Base-by-base conservation (phyloP, 768 basidiomycete genomes). In the Termitomyces sp. region DNA sequence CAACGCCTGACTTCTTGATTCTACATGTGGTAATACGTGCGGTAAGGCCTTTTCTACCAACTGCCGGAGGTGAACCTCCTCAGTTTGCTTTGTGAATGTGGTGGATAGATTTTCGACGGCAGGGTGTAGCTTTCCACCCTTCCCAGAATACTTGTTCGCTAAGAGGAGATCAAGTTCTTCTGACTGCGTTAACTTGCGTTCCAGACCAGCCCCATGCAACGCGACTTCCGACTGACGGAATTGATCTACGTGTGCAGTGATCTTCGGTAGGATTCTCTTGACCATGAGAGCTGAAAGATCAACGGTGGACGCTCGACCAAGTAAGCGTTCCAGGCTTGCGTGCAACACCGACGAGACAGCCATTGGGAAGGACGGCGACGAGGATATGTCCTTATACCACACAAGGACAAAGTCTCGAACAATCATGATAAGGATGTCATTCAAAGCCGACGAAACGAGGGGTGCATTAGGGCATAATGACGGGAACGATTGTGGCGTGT, bases 191-290 rank as follows among this genome's bases (percentile, higher is more conserved):
- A 94, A 74, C 56, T 82, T 83, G 27, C 91, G 84, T 66, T 92
- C 89, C 50, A 94, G 71, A 3, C 84, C 88, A 5, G 89, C 89
- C 39, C 92, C 91, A 18, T 92, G 86, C 31, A 94, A 74, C 1
- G 89, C 86, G 43, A 91, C 76, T 69, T 98, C 95, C 25, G 95
- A 94, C 62, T 92, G 85, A 23, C 91, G 87, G 66, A 91, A 98
- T 58, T 87, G 89, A 55, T 96, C 91, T 33, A 98, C 79, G 66
- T 98, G 96, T 2, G 83, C 76, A 0, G 92, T 97, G 45, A 98
- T 75, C 63, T 86, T 88, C n/a, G 96, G 96, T 18, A 98, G 68
- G 27, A 98, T 85, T 5, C 85, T 86, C 54, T 86, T 88, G 20
- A 96, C 93, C 12, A 94, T 61, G 9, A 97, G 76, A 4, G 83